Evolutionary conservation across 208 protist species (phyloP), one percentile per base, ranked within the genome.

Genomic region (Leishmania turanica): DNA sequence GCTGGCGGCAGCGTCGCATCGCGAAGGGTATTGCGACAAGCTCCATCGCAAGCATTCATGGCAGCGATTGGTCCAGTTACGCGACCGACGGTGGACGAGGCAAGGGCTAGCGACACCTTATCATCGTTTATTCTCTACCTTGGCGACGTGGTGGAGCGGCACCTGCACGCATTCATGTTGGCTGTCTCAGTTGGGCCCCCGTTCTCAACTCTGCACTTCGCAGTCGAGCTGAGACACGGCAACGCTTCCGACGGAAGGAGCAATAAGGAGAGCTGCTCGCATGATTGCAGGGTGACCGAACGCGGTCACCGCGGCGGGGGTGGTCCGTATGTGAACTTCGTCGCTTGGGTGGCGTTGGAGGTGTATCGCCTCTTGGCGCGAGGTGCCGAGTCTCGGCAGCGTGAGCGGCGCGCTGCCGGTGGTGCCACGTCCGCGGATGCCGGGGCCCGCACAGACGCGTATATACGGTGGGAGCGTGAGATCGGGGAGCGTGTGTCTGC

Each of bases 341-440:
- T 93, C 75, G 80, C 84, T 11, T 95, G 87, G 86, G 81, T 88
- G 13, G 87, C 86, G 24, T 53, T 94, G 45, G 80, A 89, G 76
- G 80, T 84, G 31, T 92, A 91, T 77, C 79, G 84, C 0, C 75
- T 81, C 66, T 77, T 93, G 64, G 70, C 80, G 31, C 49, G 65
- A 47, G 88, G 87, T 24, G 87, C 84, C 40, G 81, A 84, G 60
- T 45, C 62, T n/a, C 45, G 78, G 15, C 37, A 65, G 49, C 64
- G 53, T 27, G 62, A 77, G 53, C 81, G 80, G 54, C 70, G 75
- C 24, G 37, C 58, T 8, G 37, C 47, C 27, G 72, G 75, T 53
- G 60, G 53, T 24, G 19, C 68, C 53, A 65, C 37, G 47, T 56
- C 62, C 7, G 17, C 54, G 21, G 81, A 73, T 79, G 81, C 71